Evolutionary conservation across 129 eudicot genomes (phyloP).

Genomic region (Flaveria ramosissima): DNA sequence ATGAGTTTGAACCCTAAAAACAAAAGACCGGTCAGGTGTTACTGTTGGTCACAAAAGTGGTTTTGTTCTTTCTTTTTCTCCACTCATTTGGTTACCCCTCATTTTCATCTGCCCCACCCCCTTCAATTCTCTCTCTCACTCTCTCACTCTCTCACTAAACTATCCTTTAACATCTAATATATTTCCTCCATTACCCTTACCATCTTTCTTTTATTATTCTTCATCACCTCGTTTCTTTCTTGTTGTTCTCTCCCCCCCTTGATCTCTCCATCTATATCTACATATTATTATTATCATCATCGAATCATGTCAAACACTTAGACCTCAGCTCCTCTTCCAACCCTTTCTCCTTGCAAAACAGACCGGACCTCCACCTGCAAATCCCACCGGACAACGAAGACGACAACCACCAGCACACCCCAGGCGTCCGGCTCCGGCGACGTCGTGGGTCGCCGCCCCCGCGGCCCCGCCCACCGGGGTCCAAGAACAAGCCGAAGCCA

Average conservation of each 20-base stretch:
- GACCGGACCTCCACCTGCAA: slow-evolving; percentile 73
- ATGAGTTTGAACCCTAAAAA: slow-evolving; percentile 44
- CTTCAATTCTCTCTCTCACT: too few species aligned
- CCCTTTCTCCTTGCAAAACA: slow-evolving; percentile 57
- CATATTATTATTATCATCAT: background rate
- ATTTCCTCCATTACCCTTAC: slow-evolving; percentile 44
- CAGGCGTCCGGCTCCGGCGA: slow-evolving; percentile 47
- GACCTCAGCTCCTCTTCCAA: slow-evolving; percentile 66
- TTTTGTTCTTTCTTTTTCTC: slow-evolving; percentile 36
- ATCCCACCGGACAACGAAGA: slow-evolving; percentile 55
- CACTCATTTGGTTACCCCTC: slow-evolving; percentile 37
- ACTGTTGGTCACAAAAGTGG: slow-evolving; percentile 38
- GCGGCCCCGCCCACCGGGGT: slow-evolving; percentile 83
- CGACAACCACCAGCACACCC: slow-evolving; percentile 41
- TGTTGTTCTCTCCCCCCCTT: slow-evolving; percentile 37
- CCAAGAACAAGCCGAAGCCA: slow-evolving; percentile 86
- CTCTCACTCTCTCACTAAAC: too few species aligned
- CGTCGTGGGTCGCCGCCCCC: slow-evolving; percentile 52
- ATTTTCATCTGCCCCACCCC: slow-evolving; percentile 28
- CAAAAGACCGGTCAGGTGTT: slow-evolving; percentile 40
- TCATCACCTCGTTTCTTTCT: slow-evolving; percentile 34
- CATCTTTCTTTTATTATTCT: slow-evolving; percentile 49
- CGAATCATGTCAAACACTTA: slow-evolving; percentile 66
- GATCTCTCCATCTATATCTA: slow-evolving; percentile 18
- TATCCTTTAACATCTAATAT: slow-evolving; percentile 31